Base-by-base conservation (phyloP, 2,329 filamentous ascomycete species). In the Didymella pinodella region DNA sequence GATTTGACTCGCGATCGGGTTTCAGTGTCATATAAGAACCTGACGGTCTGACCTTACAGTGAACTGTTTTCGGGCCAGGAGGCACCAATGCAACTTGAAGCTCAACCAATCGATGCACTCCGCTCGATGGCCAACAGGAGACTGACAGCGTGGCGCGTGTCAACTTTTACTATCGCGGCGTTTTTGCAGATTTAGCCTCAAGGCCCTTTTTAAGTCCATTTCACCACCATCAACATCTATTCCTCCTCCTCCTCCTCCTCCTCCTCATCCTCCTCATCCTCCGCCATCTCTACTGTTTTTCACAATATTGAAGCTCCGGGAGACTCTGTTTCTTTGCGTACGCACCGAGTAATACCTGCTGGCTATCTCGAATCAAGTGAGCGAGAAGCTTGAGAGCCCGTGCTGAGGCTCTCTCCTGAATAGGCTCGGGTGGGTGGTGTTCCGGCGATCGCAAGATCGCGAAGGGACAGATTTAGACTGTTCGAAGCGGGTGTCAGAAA, bases 361-460 rank as follows among this genome's bases (percentile, higher is more conserved):
- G 62, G 48, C 65, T 72, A 45, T 70, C 68, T 26, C 64, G 59
- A 12, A 71, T 52, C 49, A 7, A 25, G 22, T 18, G 38, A 28
- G 29, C 22, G 32, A 25, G 36, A 26, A 4, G 7, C 1, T 14
- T 22, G 48, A 31, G 4, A 10, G 34, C 8, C 6, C 34, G 18
- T n/a, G 3, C 34, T 18, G 34, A 10, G 2, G 34, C 34, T 38
- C 3, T 16, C 34, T 38, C 3, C 34, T 38, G 4, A n/a, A 5
- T 6, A 5, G 4, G 14, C 14, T 6, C 16, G 14, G 16, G 6
- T n/a, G 14, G 2, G 14, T n/a, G 32, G 2, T 36, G 32, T 36
- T 14, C n/a, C 6, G 14, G n/a, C 12, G 4, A n/a, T 36, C 6
- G 16, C 14, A 2, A 36, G 5, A n/a, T n/a, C 4, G n/a, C 6